Conservation (phyloP, 805 yeast species). For the Yamadazyma endophytica region DNA sequence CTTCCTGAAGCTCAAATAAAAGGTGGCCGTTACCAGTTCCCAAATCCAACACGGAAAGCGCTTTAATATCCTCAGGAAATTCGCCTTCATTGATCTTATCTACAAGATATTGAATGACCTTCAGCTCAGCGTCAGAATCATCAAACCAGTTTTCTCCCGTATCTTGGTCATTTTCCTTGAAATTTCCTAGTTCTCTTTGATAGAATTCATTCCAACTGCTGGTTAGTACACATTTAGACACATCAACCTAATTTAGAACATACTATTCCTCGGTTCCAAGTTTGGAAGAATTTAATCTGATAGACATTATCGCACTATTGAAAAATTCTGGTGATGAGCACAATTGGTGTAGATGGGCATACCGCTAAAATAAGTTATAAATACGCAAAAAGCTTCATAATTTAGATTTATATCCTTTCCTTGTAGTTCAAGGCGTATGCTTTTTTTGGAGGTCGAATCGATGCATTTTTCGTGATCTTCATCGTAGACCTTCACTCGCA, state of each 20-base stretch:
- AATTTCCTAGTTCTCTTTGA: slow-evolving; percentile 66
- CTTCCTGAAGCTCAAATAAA: slow-evolving; percentile 63
- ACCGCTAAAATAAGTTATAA: too few relatives aligned
- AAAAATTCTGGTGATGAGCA: too few relatives aligned
- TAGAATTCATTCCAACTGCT: slow-evolving; percentile 87
- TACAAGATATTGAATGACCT: slow-evolving; percentile 68
- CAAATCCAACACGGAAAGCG: slow-evolving; percentile 59
- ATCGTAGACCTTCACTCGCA: too few relatives aligned
- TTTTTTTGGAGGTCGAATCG: too few relatives aligned
- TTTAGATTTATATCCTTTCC: too few relatives aligned
- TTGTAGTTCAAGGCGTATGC: too few relatives aligned
- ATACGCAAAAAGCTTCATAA: too few relatives aligned
- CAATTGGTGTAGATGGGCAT: too few relatives aligned
- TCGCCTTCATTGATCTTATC: slow-evolving; percentile 39
- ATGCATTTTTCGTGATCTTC: too few relatives aligned
- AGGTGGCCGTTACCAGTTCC: slow-evolving; percentile 98
- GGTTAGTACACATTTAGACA: slow-evolving; percentile 14
- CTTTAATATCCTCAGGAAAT: slow-evolving; percentile 18
- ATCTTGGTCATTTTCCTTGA: slow-evolving; percentile 69
- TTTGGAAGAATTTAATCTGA: slow-evolving; percentile 65
- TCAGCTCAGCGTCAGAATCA: slow-evolving; percentile 88
- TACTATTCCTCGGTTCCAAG: slow-evolving; percentile 82
- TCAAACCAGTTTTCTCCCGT: slow-evolving; percentile 97
- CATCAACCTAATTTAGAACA: slow-evolving; percentile 15
- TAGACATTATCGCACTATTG: too few relatives aligned